These are phyloP conservation scores for Amanita bisporigera DNA, from an alignment of 1,284 basidiomycete species.

Conservation along the genomic window DNA sequence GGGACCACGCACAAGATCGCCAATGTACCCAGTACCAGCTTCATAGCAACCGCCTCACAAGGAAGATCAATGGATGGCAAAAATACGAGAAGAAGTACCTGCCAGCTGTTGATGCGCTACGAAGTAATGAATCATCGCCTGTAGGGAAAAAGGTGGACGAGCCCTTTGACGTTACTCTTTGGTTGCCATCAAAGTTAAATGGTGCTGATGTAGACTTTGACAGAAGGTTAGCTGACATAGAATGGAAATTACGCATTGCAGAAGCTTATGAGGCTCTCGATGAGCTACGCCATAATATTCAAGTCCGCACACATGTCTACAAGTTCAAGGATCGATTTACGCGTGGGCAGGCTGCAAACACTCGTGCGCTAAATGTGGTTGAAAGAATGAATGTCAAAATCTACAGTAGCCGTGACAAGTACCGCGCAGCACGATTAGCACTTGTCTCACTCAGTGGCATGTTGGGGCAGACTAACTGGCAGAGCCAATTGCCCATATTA, in stretches of 20 bases:
- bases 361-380: background rate
- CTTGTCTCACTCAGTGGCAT: background rate
- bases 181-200: background rate
- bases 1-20: background rate
- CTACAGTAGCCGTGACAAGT: background rate
- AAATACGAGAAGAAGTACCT: background rate
- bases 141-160: background rate
- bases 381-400: background rate
- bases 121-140: background rate
- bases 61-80: background rate
- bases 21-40: background rate
- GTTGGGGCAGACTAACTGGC: background rate
- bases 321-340: conserved; percentile 3
- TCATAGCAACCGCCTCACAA: background rate
- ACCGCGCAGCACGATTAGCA: background rate
- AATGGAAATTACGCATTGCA: conserved; percentile 1
- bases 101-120: background rate
- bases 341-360: background rate
- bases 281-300: background rate
- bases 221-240: background rate
- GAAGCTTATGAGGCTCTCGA: conserved; percentile 4
- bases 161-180: background rate
- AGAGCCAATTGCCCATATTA: background rate
- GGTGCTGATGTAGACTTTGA: background rate
- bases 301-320: conserved; percentile 6